Conservation (phyloP, 192 early-diverging fungal species). For the Backusella macrospora region DNA sequence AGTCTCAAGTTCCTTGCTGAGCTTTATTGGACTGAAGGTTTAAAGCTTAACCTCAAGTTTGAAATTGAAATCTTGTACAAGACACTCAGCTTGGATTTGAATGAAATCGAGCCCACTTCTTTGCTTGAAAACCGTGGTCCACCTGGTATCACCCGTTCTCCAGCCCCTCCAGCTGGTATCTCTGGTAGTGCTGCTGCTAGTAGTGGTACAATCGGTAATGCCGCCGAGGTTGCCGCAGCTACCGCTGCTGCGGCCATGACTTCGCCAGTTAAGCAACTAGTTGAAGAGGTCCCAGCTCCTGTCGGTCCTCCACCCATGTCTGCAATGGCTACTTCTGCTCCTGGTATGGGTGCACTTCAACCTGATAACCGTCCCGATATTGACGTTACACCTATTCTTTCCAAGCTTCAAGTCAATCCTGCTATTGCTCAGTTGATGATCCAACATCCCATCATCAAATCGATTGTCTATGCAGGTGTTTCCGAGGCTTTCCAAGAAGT, state of each 20-base stretch:
- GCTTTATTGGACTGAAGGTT: conserved; percentile 87
- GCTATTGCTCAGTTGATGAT: conserved; percentile 30
- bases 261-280: background rate
- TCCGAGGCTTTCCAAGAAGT: conserved; percentile 62
- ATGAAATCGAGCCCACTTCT: conserved; percentile 70
- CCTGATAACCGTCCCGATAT: conserved; percentile 20
- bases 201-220: background rate
- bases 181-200: background rate
- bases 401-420: conserved; percentile 29
- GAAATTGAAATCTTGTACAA: conserved; percentile 98
- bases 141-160: conserved; percentile 37
- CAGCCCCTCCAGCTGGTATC: background rate
- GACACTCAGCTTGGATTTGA: conserved; percentile 82
- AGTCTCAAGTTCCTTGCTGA: conserved; percentile 91
- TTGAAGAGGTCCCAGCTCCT: background rate
- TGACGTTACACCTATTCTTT: conserved; percentile 23
- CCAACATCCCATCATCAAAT: conserved; percentile 32
- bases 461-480: conserved; percentile 89
- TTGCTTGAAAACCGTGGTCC: conserved; percentile 64
- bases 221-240: conserved; percentile 7
- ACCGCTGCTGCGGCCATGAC: conserved; percentile 8
- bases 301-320: conserved; percentile 4
- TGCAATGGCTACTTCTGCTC: background rate
- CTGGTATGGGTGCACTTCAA: background rate
- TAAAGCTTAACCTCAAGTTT: conserved; percentile 95